Percentiles rank a stretch among this genome's conserved stretches.
These are phyloP conservation scores for Alnus glutinosa DNA, from an alignment of 306 rosid genomes.

Conservation along the genomic window DNA sequence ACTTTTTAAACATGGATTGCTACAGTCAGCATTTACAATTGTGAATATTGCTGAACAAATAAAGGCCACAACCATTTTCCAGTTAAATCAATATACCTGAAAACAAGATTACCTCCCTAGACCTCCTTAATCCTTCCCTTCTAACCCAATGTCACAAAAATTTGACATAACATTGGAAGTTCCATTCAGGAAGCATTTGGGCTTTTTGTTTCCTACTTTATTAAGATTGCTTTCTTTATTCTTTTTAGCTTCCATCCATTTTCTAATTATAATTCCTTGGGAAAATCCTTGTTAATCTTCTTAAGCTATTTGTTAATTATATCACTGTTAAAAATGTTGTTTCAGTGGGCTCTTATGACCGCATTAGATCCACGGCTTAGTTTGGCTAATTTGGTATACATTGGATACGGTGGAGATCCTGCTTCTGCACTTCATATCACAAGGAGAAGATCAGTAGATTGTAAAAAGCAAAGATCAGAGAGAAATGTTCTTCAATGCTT, in stretches of 20 bases:
- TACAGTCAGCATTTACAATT: not conserved
- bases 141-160: not conserved
- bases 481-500: slow-evolving; percentile 86
- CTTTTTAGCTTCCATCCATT: slow-evolving; percentile 2
- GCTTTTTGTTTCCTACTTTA: not conserved
- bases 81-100: not conserved
- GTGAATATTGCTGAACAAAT: not conserved
- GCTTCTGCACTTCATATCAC: slow-evolving; percentile 77
- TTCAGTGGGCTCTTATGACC: slow-evolving; percentile 98
- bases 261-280: not conserved
- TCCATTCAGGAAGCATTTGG: not conserved
- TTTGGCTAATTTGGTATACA: slow-evolving; percentile 81
- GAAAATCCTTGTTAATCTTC: not conserved
- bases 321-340: slow-evolving; percentile 10
- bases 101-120: not conserved
- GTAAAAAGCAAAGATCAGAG: slow-evolving; percentile 70
- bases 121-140: not conserved
- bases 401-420: slow-evolving; percentile 87
- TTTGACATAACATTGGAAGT: not conserved
- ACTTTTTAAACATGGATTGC: not conserved
- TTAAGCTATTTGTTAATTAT: slow-evolving; percentile 14
- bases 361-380: slow-evolving; percentile 66
- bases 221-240: not conserved
- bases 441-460: slow-evolving; percentile 66
- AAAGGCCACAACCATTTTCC: not conserved